Evolutionary conservation across 768 basidiomycete species (phyloP).

Genomic region (Phlebiopsis flavidoalba): DNA sequence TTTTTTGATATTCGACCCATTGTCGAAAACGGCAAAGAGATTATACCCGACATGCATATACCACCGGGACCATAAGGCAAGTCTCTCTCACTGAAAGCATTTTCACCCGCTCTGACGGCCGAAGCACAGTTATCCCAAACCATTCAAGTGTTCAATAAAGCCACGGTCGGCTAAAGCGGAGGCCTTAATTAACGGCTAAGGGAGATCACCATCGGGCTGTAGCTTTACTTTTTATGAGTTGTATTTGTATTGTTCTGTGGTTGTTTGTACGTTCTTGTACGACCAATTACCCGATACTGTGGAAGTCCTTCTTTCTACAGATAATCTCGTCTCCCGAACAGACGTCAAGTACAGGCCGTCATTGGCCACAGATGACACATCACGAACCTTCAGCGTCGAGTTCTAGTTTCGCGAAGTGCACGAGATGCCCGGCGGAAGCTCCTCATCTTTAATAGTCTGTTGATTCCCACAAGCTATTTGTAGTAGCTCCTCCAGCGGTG

Average conservation of each 20-base stretch:
- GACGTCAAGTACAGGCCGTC: no score
- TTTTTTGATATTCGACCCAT: constrained; percentile 25
- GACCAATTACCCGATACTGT: neutral
- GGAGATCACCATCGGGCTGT: no score
- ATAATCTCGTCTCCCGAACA: no score
- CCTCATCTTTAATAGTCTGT: no score
- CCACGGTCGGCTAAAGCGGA: constrained; percentile 6
- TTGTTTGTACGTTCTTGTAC: neutral
- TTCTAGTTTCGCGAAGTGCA: no score
- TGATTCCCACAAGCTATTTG: no score
- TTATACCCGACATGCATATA: constrained; percentile 16
- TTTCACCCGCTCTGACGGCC: neutral
- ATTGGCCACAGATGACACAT: no score
- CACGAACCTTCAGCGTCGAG: no score
- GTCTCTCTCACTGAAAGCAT: neutral
- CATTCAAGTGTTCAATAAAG: constrained; percentile 7
- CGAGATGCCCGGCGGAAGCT: no score
- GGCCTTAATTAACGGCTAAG: neutral
- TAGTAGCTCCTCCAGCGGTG: no score
- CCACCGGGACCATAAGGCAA: constrained; percentile 18
- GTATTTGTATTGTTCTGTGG: neutral
- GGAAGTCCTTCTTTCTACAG: neutral
- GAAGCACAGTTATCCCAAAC: constrained; percentile 1
- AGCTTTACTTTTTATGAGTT: neutral
- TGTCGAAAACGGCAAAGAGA: constrained; percentile 9